Base-by-base conservation (phyloP, 2,329 filamentous ascomycete species). In the Fusarium sp. region DNA sequence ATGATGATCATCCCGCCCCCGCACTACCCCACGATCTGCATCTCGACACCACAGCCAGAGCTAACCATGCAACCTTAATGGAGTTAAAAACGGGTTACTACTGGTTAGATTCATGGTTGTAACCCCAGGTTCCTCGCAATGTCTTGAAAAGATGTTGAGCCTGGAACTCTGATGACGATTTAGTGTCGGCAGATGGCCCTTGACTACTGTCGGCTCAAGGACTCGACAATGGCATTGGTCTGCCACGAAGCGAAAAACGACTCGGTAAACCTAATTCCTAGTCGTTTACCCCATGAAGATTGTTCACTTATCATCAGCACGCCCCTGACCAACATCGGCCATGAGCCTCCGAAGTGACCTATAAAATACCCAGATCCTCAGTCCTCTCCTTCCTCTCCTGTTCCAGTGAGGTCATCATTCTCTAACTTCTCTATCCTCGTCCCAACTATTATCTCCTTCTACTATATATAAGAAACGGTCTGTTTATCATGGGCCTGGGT, bases 201-300 rank as follows among this genome's bases (percentile, higher is more conserved):
- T 28, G 6, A 23, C 2, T 5, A 8, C 18, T 35, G 13, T 35
- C 30, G 2, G 2, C 7, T 23, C 3, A 19, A 21, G 30, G 30
- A 15, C 6, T 58, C 16, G 4, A 28, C 9, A 3, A 3, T 28
- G 1, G 10, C 1, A 50, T 58, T 58, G 19, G 32, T 2, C 7
- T 3, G 9, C 21, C 15, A 50, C 0, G 5, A 4, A 5, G 4
- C 12, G 9, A 35, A 6, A 30, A 37, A 18, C 8, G 1, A 18
- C 7, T 2, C 4, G 5, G 6, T 4, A 5, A 57, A 13, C 3
- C 1, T 2, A 21, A 13, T 15, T 25, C 23, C n/a, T 25, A 30
- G 23, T 21, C 21, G 4, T 49, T 58, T 37, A 11, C 19, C n/a
- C 40, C 40, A 21, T 2, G 4, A 21, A 12, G 6, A 2, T 3